These are phyloP conservation scores for Castanea mollissima DNA, from an alignment of 306 rosid species.

Conservation along the genomic window DNA sequence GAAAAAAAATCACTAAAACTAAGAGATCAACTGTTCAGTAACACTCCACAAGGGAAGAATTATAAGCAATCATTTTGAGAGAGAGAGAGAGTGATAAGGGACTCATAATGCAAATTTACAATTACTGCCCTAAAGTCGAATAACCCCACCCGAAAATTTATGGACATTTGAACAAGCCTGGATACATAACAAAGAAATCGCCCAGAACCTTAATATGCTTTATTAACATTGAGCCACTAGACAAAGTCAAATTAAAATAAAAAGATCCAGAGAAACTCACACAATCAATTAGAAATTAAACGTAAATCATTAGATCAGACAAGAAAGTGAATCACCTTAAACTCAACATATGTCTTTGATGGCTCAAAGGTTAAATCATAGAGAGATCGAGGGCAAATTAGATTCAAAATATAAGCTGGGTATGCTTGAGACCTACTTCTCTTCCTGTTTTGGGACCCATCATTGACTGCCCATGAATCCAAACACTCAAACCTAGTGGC, in stretches of 20 bases:
- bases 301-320: neutral
- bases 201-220: constrained; percentile 10
- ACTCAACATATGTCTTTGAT: constrained; percentile 75
- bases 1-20: neutral
- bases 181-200: constrained; percentile 11
- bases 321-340: constrained; percentile 63
- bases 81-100: neutral
- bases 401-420: constrained; percentile 74
- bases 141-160: constrained; percentile 19
- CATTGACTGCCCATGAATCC: constrained; percentile 36
- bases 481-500: constrained; percentile 54
- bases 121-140: constrained; percentile 15
- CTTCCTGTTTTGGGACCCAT: constrained; percentile 51
- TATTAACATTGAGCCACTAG: constrained; percentile 2
- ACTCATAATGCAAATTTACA: neutral
- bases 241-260: neutral
- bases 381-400: constrained; percentile 69
- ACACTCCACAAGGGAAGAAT: neutral
- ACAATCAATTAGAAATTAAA: constrained; percentile 7
- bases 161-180: constrained; percentile 16
- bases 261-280: neutral
- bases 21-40: neutral
- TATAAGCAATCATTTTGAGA: neutral
- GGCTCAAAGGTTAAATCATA: constrained; percentile 83
- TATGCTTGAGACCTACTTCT: constrained; percentile 61